phyloP scores from a whole-genome alignment of 441 rosid species.

The Arabidopsis lyrata region DNA sequence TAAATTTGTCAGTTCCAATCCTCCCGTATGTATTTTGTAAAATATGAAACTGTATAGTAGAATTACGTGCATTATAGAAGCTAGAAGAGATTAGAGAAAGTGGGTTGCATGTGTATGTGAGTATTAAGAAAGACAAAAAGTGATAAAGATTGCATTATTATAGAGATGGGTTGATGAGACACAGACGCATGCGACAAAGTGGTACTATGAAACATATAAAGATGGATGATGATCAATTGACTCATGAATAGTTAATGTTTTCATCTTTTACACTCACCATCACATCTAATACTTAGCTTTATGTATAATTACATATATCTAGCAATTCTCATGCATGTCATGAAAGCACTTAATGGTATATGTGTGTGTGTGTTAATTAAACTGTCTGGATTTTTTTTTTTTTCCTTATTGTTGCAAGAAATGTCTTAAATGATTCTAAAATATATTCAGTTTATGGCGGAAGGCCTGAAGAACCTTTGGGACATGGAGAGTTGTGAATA shows the following conservation, averaged over 20 bases:
- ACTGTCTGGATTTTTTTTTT: no score
- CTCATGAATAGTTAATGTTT: conserved; percentile 45
- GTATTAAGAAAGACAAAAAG: conserved; percentile 38
- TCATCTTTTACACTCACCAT: conserved; percentile 44
- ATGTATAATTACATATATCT: no score
- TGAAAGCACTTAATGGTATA: no score
- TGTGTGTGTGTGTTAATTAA: no score
- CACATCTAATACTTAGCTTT: conserved; percentile 34
- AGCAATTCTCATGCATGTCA: no score
- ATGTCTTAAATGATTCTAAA: not conserved
- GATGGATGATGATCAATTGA: conserved; percentile 44
- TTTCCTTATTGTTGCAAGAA: not conserved
- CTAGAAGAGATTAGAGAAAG: conserved; percentile 35
- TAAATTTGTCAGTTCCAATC: not conserved
- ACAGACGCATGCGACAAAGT: conserved; percentile 46
- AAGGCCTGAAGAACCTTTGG: not conserved
- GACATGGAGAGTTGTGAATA: conserved; percentile 10
- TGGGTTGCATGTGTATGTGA: conserved; percentile 42
- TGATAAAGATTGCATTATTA: conserved; percentile 40
- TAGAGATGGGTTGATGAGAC: conserved; percentile 48
- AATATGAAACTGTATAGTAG: conserved; percentile 15
- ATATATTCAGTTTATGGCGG: not conserved
- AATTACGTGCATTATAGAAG: conserved; percentile 24
- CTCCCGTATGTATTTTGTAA: not conserved
- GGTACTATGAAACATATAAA: conserved; percentile 47